These are phyloP conservation scores for Xylaria castorea DNA, from an alignment of 495 filamentous ascomycete species.

Conservation along the genomic window DNA sequence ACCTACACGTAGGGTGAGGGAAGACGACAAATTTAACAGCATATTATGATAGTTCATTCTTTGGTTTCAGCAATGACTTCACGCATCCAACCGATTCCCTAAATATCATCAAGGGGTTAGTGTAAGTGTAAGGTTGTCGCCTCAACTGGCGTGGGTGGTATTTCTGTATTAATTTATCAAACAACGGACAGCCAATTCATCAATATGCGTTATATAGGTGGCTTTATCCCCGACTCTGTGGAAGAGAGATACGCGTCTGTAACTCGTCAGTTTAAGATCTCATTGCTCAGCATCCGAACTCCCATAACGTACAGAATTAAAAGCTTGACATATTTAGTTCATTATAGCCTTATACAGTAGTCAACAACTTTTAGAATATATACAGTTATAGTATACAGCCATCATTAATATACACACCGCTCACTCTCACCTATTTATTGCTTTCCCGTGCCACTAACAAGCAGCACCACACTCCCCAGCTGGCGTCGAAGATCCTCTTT, in stretches of 20 bases:
- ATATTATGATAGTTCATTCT: too few relatives aligned
- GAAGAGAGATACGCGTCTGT: too few relatives aligned
- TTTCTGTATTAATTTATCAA: too few relatives aligned
- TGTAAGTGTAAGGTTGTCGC: too few relatives aligned
- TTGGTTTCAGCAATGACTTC: too few relatives aligned
- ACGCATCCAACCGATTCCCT: too few relatives aligned
- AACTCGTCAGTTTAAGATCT: neutral
- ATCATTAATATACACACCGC: neutral
- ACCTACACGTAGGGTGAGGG: neutral
- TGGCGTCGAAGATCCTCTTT: constrained; percentile 89
- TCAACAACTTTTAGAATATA: neutral
- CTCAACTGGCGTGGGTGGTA: too few relatives aligned
- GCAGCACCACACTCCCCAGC: constrained; percentile 81
- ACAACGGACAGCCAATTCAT: too few relatives aligned
- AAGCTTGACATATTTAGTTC: neutral
- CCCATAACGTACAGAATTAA: neutral
- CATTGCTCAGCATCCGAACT: neutral
- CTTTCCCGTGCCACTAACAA: constrained; percentile 67
- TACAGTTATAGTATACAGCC: neutral
- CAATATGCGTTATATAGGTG: too few relatives aligned
- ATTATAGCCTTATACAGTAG: constrained; percentile 8
- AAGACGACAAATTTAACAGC: neutral
- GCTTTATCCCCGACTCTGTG: too few relatives aligned
- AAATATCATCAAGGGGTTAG: too few relatives aligned
- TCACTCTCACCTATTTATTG: constrained; percentile 12